Percentiles rank a stretch among this genome's conserved stretches.
Conservation (phyloP, 1,139 yeast genomes). For the Taiozyma sp. region DNA sequence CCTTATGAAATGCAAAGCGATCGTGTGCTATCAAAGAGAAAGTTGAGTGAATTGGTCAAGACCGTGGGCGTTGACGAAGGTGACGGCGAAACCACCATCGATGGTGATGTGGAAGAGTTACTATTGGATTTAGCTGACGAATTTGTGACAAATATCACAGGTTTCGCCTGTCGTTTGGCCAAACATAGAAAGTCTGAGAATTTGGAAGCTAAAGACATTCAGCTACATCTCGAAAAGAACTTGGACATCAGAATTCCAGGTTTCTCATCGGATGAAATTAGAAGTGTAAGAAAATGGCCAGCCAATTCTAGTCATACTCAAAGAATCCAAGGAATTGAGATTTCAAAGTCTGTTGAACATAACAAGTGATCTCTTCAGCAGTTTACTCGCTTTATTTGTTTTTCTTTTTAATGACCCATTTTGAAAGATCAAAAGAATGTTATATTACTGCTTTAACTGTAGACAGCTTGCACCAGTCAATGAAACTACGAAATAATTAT, state of each 20-base stretch:
- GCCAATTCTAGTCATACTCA: conserved; percentile 70
- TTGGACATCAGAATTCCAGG: conserved; percentile 98
- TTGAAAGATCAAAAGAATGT: background rate
- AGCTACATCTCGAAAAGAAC: conserved; percentile 85
- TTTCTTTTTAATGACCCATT: background rate
- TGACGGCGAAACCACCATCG: conserved; percentile 85
- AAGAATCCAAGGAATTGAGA: conserved; percentile 54
- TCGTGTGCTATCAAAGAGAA: conserved; percentile 82
- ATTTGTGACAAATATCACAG: conserved; percentile 82
- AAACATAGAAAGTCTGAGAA: conserved; percentile 90
- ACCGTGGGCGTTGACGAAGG: conserved; percentile 81
- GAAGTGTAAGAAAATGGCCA: conserved; percentile 75
- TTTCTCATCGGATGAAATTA: conserved; percentile 82
- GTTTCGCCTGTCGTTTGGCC: conserved; percentile 91
- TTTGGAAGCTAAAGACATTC: conserved; percentile 84
- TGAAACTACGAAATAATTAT: background rate
- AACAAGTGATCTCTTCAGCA: conserved; percentile 14
- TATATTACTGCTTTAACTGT: background rate
- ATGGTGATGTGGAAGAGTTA: conserved; percentile 93
- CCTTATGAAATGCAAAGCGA: conserved; percentile 80
- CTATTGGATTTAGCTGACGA: conserved; percentile 93
- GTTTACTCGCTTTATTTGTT: background rate
- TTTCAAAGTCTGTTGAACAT: conserved; percentile 25
- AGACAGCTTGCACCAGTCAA: background rate
- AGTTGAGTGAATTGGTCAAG: conserved; percentile 77